Conservation (phyloP, 441 rosid species). For the Erodium texanum region DNA sequence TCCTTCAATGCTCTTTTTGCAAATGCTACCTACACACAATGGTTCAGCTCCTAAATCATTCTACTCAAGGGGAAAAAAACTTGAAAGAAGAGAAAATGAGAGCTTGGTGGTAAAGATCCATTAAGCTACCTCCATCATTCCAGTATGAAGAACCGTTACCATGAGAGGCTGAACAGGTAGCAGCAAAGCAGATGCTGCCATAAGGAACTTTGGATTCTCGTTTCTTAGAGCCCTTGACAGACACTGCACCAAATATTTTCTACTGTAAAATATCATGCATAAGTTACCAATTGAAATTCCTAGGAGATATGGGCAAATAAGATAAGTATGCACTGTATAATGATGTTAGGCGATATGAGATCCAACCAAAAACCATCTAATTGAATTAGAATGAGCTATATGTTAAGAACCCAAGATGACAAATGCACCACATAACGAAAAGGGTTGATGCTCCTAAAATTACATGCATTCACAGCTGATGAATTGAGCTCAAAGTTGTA, state of each 20-base stretch:
- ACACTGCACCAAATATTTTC: slow-evolving; percentile 40
- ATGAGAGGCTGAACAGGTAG: slow-evolving; percentile 85
- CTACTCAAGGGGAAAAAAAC: too few species aligned
- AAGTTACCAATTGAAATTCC: background rate
- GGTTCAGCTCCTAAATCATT: background rate
- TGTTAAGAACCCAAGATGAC: background rate
- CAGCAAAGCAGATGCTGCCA: slow-evolving; percentile 84
- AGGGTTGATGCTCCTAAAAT: background rate
- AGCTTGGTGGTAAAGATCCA: background rate
- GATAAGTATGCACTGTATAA: background rate
- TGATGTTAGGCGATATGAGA: background rate
- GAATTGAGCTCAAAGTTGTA: background rate
- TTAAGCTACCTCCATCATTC: slow-evolving; percentile 80
- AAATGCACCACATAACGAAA: background rate
- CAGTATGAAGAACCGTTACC: slow-evolving; percentile 88
- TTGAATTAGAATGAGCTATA: background rate
- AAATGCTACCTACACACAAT: slow-evolving; percentile 52
- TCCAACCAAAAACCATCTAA: background rate
- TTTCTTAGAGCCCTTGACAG: slow-evolving; percentile 71
- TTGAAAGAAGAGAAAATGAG: too few species aligned
- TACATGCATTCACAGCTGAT: background rate
- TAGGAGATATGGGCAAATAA: background rate
- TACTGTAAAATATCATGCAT: background rate
- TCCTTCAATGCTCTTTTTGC: slow-evolving; percentile 67
- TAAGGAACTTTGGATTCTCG: slow-evolving; percentile 76